phyloP scores from a whole-genome alignment of 768 basidiomycete species.

The Mycena albidolilacea region DNA sequence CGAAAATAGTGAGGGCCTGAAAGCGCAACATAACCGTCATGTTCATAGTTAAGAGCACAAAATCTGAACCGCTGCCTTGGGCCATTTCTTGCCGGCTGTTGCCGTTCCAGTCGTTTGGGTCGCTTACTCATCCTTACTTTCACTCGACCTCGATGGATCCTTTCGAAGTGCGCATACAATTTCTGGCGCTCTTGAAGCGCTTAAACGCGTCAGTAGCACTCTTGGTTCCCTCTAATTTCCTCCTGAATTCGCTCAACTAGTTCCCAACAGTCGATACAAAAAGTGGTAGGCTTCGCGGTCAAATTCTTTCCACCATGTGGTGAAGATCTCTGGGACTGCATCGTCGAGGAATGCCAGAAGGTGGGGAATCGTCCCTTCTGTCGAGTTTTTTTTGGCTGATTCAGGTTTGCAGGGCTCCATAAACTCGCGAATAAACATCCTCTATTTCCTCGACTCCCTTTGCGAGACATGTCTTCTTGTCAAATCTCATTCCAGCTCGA shows the following conservation, averaged over 20 bases:
- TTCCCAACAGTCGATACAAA: slow-evolving; percentile 42
- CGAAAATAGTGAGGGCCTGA: not conserved
- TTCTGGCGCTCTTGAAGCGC: slow-evolving; percentile 35
- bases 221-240: not conserved
- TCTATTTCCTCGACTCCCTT: slow-evolving; percentile 92
- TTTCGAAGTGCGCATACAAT: slow-evolving; percentile 38
- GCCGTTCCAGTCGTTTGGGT: not conserved
- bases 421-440: slow-evolving; percentile 93
- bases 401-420: slow-evolving; percentile 75
- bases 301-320: slow-evolving; percentile 69
- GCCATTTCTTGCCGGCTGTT: not conserved
- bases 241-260: slow-evolving; percentile 39
- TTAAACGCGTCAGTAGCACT: slow-evolving; percentile 36
- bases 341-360: slow-evolving; percentile 93
- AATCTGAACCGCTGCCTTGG: not conserved
- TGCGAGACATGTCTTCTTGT: slow-evolving; percentile 84
- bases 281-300: slow-evolving; percentile 39
- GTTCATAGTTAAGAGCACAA: not conserved
- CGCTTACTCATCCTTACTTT: not conserved
- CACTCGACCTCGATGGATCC: slow-evolving; percentile 31
- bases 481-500: slow-evolving; percentile 67
- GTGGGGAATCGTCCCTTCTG: slow-evolving; percentile 50
- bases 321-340: slow-evolving; percentile 95
- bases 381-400: not conserved
- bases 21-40: not conserved